Conservation (phyloP, 1,284 basidiomycete species). For the Rhodotorula sp. region DNA sequence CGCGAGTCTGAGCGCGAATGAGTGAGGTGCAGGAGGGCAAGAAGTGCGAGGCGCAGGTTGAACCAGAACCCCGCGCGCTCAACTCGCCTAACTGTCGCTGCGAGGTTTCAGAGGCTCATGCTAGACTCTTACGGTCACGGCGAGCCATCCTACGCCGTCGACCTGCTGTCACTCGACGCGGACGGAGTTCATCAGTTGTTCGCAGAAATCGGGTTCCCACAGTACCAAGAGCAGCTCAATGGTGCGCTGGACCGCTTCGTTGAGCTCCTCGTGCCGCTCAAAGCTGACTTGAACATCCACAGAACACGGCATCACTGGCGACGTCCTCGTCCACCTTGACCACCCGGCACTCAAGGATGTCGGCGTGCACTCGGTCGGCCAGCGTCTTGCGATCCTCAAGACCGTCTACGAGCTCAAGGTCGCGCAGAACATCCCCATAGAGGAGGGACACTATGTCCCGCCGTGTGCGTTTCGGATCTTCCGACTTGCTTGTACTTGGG, state of each 20-base stretch:
- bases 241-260: conserved; percentile 48
- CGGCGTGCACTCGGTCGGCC: conserved; percentile 76
- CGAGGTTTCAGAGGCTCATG: too few relatives aligned
- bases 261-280: too few relatives aligned
- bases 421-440: conserved; percentile 75
- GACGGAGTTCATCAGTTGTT: conserved; percentile 74
- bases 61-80: too few relatives aligned
- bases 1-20: too few relatives aligned
- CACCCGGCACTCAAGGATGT: conserved; percentile 77
- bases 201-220: conserved; percentile 68
- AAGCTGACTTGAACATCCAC: neutral
- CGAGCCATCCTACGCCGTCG: neutral
- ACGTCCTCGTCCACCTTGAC: conserved; percentile 77
- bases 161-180: conserved; percentile 77
- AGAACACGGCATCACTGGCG: conserved; percentile 89
- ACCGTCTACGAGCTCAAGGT: conserved; percentile 84
- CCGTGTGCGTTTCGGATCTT: conserved; percentile 45
- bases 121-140: too few relatives aligned
- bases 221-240: conserved; percentile 64
- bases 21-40: too few relatives aligned
- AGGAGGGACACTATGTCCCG: conserved; percentile 81
- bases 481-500: too few relatives aligned
- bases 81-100: too few relatives aligned
- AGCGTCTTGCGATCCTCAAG: conserved; percentile 82
- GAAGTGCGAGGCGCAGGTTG: too few relatives aligned